phyloP scores from a whole-genome alignment of 257 asterid genomes.

The Primulina eburnea region DNA sequence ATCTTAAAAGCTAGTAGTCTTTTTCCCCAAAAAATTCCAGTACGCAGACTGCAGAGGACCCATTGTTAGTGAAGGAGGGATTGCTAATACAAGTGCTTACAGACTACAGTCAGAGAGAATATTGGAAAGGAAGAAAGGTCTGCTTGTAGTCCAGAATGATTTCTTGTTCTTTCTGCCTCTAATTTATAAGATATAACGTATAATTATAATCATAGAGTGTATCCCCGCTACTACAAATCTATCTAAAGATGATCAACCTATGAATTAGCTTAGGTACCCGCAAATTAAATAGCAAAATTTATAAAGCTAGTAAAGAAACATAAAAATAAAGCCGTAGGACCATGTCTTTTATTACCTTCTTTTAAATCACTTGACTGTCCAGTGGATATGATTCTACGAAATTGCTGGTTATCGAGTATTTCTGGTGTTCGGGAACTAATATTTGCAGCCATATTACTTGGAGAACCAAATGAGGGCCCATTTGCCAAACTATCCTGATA shows the following conservation, averaged over 20 bases:
- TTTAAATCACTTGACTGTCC: conserved; percentile 63
- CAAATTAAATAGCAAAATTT: background rate
- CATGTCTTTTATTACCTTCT: conserved; percentile 46
- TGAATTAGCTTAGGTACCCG: too few relatives aligned
- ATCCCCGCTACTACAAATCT: too few relatives aligned
- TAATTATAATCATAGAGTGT: too few relatives aligned
- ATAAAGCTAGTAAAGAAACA: background rate
- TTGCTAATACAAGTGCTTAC: too few relatives aligned
- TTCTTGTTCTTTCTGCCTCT: too few relatives aligned
- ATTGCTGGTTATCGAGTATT: conserved; percentile 58
- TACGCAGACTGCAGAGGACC: too few relatives aligned
- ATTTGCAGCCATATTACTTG: conserved; percentile 58
- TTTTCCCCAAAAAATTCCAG: background rate
- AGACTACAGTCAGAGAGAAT: too few relatives aligned
- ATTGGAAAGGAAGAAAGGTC: too few relatives aligned
- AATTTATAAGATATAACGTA: too few relatives aligned
- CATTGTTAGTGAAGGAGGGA: too few relatives aligned
- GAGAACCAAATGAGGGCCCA: conserved; percentile 64
- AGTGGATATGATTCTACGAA: conserved; percentile 51
- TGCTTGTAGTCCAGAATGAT: too few relatives aligned
- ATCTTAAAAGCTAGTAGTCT: background rate
- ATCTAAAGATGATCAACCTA: too few relatives aligned
- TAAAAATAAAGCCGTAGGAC: conserved; percentile 5
- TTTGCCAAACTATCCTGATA: conserved; percentile 63
- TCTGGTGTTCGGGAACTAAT: conserved; percentile 51